These are phyloP conservation scores for Suhomyces kilbournensis DNA, from an alignment of 805 yeast genomes.

Conservation along the genomic window DNA sequence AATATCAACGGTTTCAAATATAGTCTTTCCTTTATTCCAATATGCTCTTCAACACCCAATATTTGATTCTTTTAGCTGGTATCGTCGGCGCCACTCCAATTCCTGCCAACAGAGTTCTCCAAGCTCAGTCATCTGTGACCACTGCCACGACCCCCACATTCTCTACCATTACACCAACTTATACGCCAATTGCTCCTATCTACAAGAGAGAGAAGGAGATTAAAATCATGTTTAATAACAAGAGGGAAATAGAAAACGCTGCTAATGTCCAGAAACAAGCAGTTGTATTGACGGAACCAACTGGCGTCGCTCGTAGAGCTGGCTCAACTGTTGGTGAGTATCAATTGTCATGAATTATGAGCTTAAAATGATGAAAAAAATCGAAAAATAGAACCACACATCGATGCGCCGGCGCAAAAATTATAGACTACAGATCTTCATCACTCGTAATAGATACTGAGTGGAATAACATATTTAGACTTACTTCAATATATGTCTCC, in stretches of 20 bases:
- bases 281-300: background rate
- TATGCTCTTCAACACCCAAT: background rate
- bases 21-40: background rate
- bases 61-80: background rate
- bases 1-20: background rate
- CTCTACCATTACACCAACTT: constrained; percentile 17
- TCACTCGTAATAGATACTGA: background rate
- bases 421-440: background rate
- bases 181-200: constrained; percentile 14
- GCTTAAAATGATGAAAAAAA: background rate
- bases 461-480: background rate
- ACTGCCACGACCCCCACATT: constrained; percentile 9
- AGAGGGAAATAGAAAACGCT: constrained; percentile 10
- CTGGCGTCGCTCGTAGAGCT: background rate
- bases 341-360: background rate
- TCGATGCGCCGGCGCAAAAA: background rate
- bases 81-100: constrained; percentile 21
- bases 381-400: background rate
- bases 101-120: constrained; percentile 26
- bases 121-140: constrained; percentile 12
- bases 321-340: background rate
- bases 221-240: constrained; percentile 15
- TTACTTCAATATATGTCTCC: background rate
- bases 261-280: background rate
- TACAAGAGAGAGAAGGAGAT: constrained; percentile 10